phyloP scores from a whole-genome alignment of 2,329 filamentous ascomycete species.

The Colletotrichum sp. region DNA sequence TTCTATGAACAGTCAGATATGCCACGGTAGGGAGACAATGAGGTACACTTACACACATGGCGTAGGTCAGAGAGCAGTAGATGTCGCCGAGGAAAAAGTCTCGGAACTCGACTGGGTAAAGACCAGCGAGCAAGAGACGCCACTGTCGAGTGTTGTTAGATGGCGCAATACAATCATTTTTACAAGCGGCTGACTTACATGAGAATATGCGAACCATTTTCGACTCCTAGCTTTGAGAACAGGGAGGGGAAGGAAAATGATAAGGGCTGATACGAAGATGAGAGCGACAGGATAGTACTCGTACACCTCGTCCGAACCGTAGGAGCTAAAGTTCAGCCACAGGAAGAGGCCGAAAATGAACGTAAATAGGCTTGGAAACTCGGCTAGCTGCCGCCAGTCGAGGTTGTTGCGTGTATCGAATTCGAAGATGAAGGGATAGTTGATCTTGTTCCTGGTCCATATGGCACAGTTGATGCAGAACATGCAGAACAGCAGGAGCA shows the following conservation, averaged over 20 bases:
- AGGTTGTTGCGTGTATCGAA: constrained; percentile 86
- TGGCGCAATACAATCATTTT: not conserved
- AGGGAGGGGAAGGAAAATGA: constrained; percentile 79
- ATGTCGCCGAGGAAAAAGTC: constrained; percentile 99
- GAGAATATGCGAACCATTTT: constrained; percentile 87
- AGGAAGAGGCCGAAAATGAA: constrained; percentile 80
- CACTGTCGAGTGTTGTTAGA: constrained; percentile 60
- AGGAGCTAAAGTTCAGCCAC: constrained; percentile 85
- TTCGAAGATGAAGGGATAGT: constrained; percentile 97
- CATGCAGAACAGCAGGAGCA: constrained; percentile 79
- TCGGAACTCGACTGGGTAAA: constrained; percentile 94
- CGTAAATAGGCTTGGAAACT: constrained; percentile 86
- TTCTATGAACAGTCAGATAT: constrained; percentile 60
- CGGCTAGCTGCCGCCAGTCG: constrained; percentile 87
- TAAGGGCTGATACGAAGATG: constrained; percentile 67
- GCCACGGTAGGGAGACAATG: accelerated
- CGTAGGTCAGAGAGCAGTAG: constrained; percentile 94
- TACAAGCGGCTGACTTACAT: constrained; percentile 60
- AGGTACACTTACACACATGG: constrained; percentile 72
- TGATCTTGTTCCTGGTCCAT: constrained; percentile 86
- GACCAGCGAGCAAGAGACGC: constrained; percentile 81
- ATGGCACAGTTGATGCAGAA: constrained; percentile 86
- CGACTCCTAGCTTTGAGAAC: constrained; percentile 78
- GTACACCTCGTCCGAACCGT: constrained; percentile 71
- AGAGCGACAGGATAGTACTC: constrained; percentile 88